phyloP scores from a whole-genome alignment of 805 yeast genomes.

The Nakazawaea holstii region DNA sequence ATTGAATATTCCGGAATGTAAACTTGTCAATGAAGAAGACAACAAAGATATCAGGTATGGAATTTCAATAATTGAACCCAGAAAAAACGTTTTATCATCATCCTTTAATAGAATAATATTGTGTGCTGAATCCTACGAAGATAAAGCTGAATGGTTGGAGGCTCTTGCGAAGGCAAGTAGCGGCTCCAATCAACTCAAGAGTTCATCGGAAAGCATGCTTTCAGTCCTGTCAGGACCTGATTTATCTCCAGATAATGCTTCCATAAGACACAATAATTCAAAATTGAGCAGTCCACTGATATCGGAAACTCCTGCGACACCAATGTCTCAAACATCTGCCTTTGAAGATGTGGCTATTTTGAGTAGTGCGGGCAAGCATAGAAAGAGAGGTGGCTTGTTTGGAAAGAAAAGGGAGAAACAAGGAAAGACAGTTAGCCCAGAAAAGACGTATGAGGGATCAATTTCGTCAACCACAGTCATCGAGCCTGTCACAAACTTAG shows the following conservation, averaged over 20 bases:
- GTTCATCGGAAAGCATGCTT: slow-evolving; percentile 1
- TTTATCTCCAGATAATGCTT: background rate
- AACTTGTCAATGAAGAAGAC: slow-evolving; percentile 17
- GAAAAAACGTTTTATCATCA: slow-evolving; percentile 27
- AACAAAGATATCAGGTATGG: slow-evolving; percentile 52
- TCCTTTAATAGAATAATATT: slow-evolving; percentile 34
- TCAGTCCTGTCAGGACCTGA: background rate
- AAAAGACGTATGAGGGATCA: background rate
- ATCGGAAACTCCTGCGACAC: slow-evolving; percentile 4
- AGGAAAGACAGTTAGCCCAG: slow-evolving; percentile 2
- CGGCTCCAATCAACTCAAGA: background rate
- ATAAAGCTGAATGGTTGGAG: slow-evolving; percentile 70
- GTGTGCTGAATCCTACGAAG: slow-evolving; percentile 75
- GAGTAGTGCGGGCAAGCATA: slow-evolving; percentile 5
- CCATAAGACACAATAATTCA: slow-evolving; percentile 1
- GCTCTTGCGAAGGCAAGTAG: slow-evolving; percentile 12
- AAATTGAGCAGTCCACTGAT: slow-evolving; percentile 5
- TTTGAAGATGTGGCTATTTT: slow-evolving; percentile 4
- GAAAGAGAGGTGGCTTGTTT: slow-evolving; percentile 12
- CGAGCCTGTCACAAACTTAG: slow-evolving; percentile 9
- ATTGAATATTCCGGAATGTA: slow-evolving; percentile 41
- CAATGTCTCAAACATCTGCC: background rate
- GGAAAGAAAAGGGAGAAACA: slow-evolving; percentile 2
- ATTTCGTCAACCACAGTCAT: slow-evolving; percentile 3
- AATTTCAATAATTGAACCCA: slow-evolving; percentile 45